phyloP scores from a whole-genome alignment of 2,329 filamentous ascomycete species.

The Aureobasidium melanogenum region DNA sequence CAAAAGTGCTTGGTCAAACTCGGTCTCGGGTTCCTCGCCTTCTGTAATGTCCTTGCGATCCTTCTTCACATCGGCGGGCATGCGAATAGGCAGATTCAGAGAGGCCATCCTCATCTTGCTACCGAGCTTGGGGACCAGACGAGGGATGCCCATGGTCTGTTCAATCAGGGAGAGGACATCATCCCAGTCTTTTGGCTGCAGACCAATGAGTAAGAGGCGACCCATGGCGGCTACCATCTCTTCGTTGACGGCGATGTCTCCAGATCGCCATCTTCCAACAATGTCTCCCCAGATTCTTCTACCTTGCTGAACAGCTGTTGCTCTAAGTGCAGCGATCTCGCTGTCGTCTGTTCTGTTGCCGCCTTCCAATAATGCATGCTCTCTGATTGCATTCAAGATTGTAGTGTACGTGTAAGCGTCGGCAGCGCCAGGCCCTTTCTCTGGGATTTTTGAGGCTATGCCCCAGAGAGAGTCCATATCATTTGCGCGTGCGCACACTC shows the following conservation, averaged over 20 bases:
- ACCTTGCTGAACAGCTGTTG: constrained; percentile 53
- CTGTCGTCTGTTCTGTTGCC: constrained; percentile 17
- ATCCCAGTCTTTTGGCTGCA: constrained; percentile 52
- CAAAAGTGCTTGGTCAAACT: background rate
- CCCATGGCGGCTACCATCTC: constrained; percentile 74
- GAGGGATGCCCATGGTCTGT: constrained; percentile 70
- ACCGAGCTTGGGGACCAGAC: constrained; percentile 36
- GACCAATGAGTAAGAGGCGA: constrained; percentile 59
- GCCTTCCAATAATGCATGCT: constrained; percentile 24
- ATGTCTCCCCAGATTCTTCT: constrained; percentile 75
- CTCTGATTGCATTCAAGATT: constrained; percentile 67
- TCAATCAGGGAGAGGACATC: constrained; percentile 68
- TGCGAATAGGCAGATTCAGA: constrained; percentile 18
- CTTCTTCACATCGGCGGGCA: background rate
- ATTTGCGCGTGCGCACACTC: constrained; percentile 63
- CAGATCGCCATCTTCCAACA: constrained; percentile 63
- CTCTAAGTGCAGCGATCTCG: constrained; percentile 24
- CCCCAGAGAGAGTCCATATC: constrained; percentile 77
- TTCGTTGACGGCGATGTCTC: constrained; percentile 65
- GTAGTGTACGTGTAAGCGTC: constrained; percentile 70
- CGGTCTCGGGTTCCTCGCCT: constrained; percentile 12
- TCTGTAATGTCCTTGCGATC: background rate
- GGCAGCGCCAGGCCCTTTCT: constrained; percentile 52
- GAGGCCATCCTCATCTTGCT: constrained; percentile 18
- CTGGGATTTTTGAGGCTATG: constrained; percentile 63